Base-by-base conservation (phyloP, 306 rosid genomes). In the Rubus idaeus region DNA sequence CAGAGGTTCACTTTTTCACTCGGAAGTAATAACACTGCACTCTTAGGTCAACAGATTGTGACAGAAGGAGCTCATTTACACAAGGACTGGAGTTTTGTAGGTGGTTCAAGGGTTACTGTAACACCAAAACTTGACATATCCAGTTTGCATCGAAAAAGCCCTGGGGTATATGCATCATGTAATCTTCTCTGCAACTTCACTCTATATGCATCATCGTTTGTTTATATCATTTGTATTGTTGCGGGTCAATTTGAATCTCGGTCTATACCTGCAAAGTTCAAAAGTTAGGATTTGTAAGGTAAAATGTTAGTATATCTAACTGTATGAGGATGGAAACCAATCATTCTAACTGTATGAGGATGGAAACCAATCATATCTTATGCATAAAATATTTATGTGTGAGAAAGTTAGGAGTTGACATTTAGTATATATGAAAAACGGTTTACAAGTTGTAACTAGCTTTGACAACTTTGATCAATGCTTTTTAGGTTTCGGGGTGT, bases 41-140 rank as follows among this genome's bases (percentile, higher is more conserved):
- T 77, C 77, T 83, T 79, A 79, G 75, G 82, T 73, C 77, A n/a
- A 63, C 76, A 6, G 75, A 71, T 64, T 77, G 56, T 71, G 56
- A 64, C 76, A 49, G 61, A 63, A 50, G 75, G 85, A 68, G 75
- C 74, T 78, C 67, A 75, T 78, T 68, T 58, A 60, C 70, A 35
- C 0, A 75, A 82, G 65, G 84, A 87, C 79, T 90, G 97, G 98
- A 89, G 93, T 87, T 95, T 92, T 88, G 64, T 78, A 46, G 87
- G 91, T 82, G 98, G 98, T 75, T 89, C 93, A 78, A 90, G 70
- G 76, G 58, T 92, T 81, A 20, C 63, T 63, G 10, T 71, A 42
- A 86, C 82, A 78, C 93, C 97, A 44, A 87, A 89, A 75, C 77
- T 78, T 82, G 83, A 82, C 68, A 79, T 67, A 82, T 56, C 77